Percentiles rank a stretch among this genome's conserved stretches.
These are phyloP conservation scores for Kalmusia sp. DNA, from an alignment of 2,329 filamentous ascomycete genomes.

Conservation along the genomic window DNA sequence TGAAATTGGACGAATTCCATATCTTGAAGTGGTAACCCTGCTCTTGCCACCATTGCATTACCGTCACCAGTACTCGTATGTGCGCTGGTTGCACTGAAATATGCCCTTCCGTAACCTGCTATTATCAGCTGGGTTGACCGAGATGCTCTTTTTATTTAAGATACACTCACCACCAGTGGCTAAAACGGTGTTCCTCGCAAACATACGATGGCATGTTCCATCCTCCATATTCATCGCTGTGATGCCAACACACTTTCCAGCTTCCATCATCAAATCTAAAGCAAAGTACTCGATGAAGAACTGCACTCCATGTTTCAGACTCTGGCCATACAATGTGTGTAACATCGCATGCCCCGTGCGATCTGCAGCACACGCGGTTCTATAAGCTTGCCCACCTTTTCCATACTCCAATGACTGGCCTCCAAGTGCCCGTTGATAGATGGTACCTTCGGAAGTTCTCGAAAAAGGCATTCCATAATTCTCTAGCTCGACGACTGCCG, in stretches of 20 bases:
- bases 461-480: conserved; percentile 64
- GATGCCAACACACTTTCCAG: conserved; percentile 56
- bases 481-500: conserved; percentile 62
- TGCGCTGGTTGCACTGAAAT: conserved; percentile 58
- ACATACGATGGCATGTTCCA: conserved; percentile 56
- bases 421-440: conserved; percentile 58
- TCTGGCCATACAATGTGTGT: conserved; percentile 59
- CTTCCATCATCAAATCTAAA: conserved; percentile 57
- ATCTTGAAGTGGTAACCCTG: conserved; percentile 57
- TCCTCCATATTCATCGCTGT: conserved; percentile 58
- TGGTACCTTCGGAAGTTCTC: conserved; percentile 53
- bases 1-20: conserved; percentile 62
- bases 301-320: conserved; percentile 55
- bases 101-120: conserved; percentile 56
- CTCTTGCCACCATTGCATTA: conserved; percentile 58
- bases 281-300: conserved; percentile 61
- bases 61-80: conserved; percentile 60
- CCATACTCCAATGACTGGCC: conserved; percentile 57
- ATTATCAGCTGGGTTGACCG: conserved; percentile 4
- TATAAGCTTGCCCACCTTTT: conserved; percentile 57
- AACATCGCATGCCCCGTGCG: conserved; percentile 59
- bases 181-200: conserved; percentile 57
- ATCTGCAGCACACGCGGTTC: conserved; percentile 56
- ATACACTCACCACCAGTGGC: conserved; percentile 51
- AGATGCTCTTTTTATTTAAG: background rate